Conservation (phyloP, 805 yeast species). For the Candida sithepensis region DNA sequence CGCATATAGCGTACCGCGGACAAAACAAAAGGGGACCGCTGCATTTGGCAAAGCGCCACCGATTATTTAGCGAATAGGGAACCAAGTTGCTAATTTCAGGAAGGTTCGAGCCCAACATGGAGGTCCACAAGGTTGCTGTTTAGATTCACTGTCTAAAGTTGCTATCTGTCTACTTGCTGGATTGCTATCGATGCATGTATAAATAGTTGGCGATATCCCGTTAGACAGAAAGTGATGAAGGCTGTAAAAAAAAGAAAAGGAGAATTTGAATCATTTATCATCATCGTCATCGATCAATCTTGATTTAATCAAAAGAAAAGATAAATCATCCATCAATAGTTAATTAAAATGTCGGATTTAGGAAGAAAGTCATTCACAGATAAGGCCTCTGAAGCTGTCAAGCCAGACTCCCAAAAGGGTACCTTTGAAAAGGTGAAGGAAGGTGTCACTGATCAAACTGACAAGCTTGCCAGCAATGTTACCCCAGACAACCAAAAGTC, state of each 20-base stretch:
- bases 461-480: slow-evolving; percentile 54
- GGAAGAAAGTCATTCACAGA: slow-evolving; percentile 75
- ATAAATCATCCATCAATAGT: not conserved
- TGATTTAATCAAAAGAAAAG: no score
- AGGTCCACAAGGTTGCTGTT: not conserved
- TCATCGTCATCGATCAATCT: no score
- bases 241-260: no score
- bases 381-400: slow-evolving; percentile 63
- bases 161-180: not conserved
- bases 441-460: slow-evolving; percentile 59
- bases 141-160: not conserved
- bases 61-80: no score
- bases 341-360: slow-evolving; percentile 25
- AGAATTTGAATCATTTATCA: no score
- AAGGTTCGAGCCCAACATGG: no score
- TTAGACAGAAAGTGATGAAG: no score
- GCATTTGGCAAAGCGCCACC: no score
- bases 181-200: not conserved
- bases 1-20: no score
- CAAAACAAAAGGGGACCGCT: no score
- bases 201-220: no score
- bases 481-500: slow-evolving; percentile 72
- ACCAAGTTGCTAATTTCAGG: not conserved
- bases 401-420: slow-evolving; percentile 71
- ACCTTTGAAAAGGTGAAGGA: slow-evolving; percentile 70